Conservation (phyloP, 768 basidiomycete genomes). For the Sporobolomyces roseus region DNA sequence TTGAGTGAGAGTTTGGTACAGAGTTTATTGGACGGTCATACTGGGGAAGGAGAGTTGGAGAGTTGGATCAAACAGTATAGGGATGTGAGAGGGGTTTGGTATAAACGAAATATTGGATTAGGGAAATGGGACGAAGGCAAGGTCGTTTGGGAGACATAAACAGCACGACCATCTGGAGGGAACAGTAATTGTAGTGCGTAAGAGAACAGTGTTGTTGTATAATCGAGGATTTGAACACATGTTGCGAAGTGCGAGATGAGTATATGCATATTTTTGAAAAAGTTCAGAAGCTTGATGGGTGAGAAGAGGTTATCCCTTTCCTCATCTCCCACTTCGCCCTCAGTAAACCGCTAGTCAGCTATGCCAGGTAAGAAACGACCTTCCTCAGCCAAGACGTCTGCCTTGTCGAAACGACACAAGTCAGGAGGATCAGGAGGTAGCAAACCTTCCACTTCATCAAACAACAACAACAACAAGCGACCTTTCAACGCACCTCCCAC, state of each 20-base stretch:
- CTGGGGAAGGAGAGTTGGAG: constrained; percentile 52
- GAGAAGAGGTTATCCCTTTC: no score
- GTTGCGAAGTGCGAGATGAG: no score
- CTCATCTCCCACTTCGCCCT: not conserved
- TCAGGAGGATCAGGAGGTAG: not conserved
- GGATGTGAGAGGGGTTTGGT: constrained; percentile 80
- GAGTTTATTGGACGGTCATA: constrained; percentile 62
- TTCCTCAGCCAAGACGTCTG: constrained; percentile 8
- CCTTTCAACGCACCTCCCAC: not conserved
- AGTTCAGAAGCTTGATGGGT: no score
- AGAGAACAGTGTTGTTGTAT: no score
- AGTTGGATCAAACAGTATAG: constrained; percentile 84
- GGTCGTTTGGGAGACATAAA: constrained; percentile 53
- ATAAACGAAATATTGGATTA: constrained; percentile 86
- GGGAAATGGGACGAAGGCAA: constrained; percentile 80
- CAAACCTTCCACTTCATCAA: not conserved
- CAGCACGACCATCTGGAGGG: no score
- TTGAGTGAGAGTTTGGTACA: constrained; percentile 76
- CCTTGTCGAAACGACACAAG: constrained; percentile 38
- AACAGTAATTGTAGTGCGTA: no score
- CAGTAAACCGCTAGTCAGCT: not conserved
- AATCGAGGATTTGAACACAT: no score
- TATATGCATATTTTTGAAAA: no score
- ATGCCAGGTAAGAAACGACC: constrained; percentile 36
- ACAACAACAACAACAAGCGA: not conserved